Evolutionary conservation across 2,329 filamentous ascomycete species (phyloP).

Genomic region (Drechslera avenae): DNA sequence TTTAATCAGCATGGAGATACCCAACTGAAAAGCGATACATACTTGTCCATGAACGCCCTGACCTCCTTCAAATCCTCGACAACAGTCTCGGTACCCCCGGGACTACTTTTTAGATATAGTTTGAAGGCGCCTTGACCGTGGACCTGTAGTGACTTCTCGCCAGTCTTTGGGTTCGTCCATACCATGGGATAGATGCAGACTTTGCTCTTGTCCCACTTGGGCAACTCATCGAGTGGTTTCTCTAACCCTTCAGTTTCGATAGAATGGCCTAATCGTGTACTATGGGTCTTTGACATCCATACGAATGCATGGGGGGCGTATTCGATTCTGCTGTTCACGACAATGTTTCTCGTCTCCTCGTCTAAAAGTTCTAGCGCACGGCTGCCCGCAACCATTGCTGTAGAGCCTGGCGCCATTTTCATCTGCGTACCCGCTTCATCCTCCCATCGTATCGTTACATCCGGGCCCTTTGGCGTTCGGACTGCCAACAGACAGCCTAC

Average conservation of each 20-base stretch:
- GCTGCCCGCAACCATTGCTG: neutral
- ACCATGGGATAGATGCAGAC: constrained; percentile 18
- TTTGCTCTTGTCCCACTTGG: constrained; percentile 12
- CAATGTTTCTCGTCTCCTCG: neutral
- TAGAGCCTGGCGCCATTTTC: neutral
- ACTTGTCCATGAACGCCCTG: neutral
- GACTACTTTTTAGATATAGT: neutral
- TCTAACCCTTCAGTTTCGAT: constrained; percentile 15
- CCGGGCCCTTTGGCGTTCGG: neutral
- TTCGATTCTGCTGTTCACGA: constrained; percentile 46
- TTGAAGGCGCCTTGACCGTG: constrained; percentile 8
- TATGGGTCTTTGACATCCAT: constrained; percentile 20
- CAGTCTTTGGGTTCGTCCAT: constrained; percentile 16
- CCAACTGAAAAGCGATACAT: fast-evolving
- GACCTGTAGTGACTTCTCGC: constrained; percentile 15
- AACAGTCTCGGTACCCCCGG: neutral
- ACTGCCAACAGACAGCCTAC: neutral
- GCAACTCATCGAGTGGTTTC: constrained; percentile 12
- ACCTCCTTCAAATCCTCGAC: neutral
- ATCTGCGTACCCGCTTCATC: neutral
- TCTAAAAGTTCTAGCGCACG: neutral
- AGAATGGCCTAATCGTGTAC: constrained; percentile 11
- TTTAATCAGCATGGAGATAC: neutral
- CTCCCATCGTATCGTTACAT: constrained; percentile 1
- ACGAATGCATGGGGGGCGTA: constrained; percentile 54